These are phyloP conservation scores for Corynascus novoguineensis DNA, from an alignment of 495 filamentous ascomycete species.

Conservation along the genomic window DNA sequence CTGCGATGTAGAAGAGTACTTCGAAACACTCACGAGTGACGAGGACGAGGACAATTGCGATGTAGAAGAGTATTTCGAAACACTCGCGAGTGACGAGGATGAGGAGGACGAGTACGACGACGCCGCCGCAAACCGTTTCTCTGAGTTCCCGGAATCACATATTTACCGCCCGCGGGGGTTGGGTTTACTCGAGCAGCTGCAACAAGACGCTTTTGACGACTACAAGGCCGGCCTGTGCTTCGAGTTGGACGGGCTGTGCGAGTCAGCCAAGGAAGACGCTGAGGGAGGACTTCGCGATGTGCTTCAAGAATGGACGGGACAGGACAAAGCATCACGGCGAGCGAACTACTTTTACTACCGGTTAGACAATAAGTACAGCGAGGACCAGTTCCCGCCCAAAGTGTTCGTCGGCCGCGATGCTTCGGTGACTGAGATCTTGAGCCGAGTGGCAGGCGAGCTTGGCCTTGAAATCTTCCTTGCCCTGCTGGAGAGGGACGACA, in stretches of 20 bases:
- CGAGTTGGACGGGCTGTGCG: slow-evolving; percentile 9
- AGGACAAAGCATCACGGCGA: slow-evolving; percentile 9
- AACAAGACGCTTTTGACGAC: slow-evolving; percentile 9
- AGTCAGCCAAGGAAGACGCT: not conserved
- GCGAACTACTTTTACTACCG: slow-evolving; percentile 16
- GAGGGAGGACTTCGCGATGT: slow-evolving; percentile 1
- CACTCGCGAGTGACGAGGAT: not conserved
- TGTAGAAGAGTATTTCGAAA: not conserved
- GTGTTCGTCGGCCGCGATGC: slow-evolving; percentile 3
- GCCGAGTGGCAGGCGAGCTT: not conserved
- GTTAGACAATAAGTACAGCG: slow-evolving; percentile 10
- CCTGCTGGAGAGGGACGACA: slow-evolving; percentile 11
- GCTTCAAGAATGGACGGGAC: slow-evolving; percentile 12
- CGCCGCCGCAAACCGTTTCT: not conserved
- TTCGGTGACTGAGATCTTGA: slow-evolving; percentile 7
- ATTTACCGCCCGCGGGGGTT: not conserved
- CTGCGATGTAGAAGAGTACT: not conserved
- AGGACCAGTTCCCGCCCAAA: not conserved
- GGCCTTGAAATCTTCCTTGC: slow-evolving; percentile 20
- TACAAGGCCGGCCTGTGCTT: slow-evolving; percentile 6
- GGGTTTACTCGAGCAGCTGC: slow-evolving; percentile 5
- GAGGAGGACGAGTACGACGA: not conserved
- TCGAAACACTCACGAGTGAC: not conserved
- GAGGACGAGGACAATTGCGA: not conserved
- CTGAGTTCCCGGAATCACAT: not conserved